A percentile compares a stretch with the other conserved stretches of the same genome.
phyloP scores from a whole-genome alignment of 2,329 filamentous ascomycete species.

The Xylariaceae sp. region DNA sequence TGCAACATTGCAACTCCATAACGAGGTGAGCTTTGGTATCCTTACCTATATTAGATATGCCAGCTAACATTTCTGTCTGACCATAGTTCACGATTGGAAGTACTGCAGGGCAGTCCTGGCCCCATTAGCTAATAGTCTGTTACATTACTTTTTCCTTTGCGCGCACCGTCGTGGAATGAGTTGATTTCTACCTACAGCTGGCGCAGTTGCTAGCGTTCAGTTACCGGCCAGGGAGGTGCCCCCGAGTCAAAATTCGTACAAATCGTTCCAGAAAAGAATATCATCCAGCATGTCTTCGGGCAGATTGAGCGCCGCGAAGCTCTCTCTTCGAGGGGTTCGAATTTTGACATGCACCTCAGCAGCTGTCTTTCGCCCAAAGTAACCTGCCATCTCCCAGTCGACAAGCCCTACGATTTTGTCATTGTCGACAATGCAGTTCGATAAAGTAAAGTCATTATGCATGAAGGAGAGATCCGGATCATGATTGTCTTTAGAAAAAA shows the following conservation, averaged over 20 bases:
- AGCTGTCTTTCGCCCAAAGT: constrained; percentile 18
- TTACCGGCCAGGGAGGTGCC: no score
- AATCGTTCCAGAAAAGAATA: constrained; percentile 25
- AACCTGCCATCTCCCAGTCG: constrained; percentile 31
- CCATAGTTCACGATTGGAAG: no score
- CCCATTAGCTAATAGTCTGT: no score
- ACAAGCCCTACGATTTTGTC: constrained; percentile 29
- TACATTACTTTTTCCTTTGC: no score
- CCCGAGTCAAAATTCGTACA: constrained; percentile 16
- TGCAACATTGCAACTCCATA: no score
- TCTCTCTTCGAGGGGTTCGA: constrained; percentile 15
- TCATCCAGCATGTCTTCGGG: constrained; percentile 17
- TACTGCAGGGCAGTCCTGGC: no score
- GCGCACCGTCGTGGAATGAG: no score
- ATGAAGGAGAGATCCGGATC: constrained; percentile 26
- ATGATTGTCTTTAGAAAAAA: constrained; percentile 13
- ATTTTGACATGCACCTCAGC: constrained; percentile 13
- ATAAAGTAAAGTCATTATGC: constrained; percentile 28
- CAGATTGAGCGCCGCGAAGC: constrained; percentile 21
- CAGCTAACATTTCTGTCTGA: no score
- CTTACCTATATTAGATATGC: no score
- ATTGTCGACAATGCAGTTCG: constrained; percentile 30
- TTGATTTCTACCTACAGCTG: no score
- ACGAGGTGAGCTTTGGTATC: no score
- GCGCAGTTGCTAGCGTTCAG: no score